phyloP scores from a whole-genome alignment of 805 yeast genomes.

The Teunomyces tritomae region DNA sequence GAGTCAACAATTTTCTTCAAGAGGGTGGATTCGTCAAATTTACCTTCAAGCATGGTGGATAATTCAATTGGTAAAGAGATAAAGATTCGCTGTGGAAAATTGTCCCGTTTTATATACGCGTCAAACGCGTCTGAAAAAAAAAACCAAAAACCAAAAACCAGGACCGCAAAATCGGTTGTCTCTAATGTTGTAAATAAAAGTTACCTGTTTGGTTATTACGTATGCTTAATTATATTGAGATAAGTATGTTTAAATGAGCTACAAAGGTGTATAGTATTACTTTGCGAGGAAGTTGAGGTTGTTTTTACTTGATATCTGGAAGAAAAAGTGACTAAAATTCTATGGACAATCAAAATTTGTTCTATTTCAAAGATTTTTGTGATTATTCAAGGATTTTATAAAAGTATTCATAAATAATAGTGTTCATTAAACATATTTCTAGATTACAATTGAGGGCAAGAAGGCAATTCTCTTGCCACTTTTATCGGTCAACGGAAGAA shows the following conservation, averaged over 20 bases:
- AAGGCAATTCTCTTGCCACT: slow-evolving; percentile 51
- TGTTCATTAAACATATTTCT: neutral
- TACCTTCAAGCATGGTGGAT: slow-evolving; percentile 85
- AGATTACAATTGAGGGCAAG: slow-evolving; percentile 2
- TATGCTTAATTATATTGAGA: no score
- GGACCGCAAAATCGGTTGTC: neutral
- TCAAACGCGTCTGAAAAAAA: neutral
- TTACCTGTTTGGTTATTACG: no score
- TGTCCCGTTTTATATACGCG: neutral
- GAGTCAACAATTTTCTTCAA: slow-evolving; percentile 92
- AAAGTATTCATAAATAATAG: no score
- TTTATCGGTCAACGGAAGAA: slow-evolving; percentile 71
- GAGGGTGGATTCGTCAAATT: slow-evolving; percentile 87
- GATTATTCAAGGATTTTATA: no score
- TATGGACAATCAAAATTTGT: neutral
- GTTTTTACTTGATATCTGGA: no score
- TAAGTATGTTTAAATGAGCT: no score
- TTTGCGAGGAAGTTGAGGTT: no score
- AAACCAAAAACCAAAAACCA: neutral
- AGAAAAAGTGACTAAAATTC: no score
- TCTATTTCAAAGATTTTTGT: no score
- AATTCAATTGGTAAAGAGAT: neutral
- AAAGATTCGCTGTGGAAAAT: neutral
- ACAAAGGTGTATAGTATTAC: no score
- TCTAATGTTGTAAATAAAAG: no score